These are phyloP conservation scores for Rhodomyrtus tomentosa DNA, from an alignment of 345 rosid species.

Conservation along the genomic window DNA sequence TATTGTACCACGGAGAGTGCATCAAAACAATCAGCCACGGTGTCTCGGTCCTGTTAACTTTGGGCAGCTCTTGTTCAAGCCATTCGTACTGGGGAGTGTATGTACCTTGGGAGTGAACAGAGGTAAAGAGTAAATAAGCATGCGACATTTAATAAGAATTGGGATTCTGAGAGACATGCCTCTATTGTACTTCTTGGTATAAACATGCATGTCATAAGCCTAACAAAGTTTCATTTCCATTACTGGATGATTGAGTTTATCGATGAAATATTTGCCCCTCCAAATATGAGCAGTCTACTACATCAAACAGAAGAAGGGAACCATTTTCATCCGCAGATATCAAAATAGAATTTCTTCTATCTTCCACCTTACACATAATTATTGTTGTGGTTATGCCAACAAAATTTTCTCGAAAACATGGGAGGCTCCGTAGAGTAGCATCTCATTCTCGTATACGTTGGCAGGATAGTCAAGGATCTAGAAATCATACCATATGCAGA, in stretches of 20 bases:
- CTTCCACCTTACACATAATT: background rate
- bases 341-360: background rate
- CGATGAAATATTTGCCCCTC: background rate
- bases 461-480: background rate
- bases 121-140: background rate
- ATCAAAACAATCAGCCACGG: conserved; percentile 81
- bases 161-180: background rate
- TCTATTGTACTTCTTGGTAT: background rate
- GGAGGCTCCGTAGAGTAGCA: background rate
- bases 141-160: background rate
- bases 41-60: conserved; percentile 75
- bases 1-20: conserved; percentile 94
- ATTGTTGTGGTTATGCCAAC: background rate
- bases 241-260: background rate
- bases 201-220: background rate
- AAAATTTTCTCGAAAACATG: background rate
- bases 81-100: conserved; percentile 77
- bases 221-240: background rate
- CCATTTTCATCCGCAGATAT: background rate
- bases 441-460: background rate
- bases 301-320: background rate
- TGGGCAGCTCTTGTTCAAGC: conserved; percentile 65
- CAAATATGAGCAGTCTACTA: background rate
- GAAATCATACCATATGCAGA: conserved; percentile 63
- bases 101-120: conserved; percentile 23